phyloP scores from a whole-genome alignment of 2,329 filamentous ascomycete species.

The Penicillium brasilianum region DNA sequence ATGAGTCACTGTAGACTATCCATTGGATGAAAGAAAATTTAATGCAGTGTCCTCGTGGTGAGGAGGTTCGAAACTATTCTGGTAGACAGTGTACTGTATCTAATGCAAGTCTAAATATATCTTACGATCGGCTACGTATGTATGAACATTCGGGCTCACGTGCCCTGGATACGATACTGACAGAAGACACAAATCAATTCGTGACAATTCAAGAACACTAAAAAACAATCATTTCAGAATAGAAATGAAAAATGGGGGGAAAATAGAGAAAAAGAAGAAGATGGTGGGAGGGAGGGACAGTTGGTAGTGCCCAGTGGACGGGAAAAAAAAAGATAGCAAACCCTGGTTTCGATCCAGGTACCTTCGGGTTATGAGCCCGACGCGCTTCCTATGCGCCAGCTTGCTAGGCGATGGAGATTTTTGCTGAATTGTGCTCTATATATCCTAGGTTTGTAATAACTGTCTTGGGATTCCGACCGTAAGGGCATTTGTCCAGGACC shows the following conservation, averaged over 20 bases:
- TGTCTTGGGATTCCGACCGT: too few species aligned
- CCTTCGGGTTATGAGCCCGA: constrained; percentile 14
- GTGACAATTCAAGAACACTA: not conserved
- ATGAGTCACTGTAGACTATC: too few species aligned
- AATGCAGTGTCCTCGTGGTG: too few species aligned
- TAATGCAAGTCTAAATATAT: too few species aligned
- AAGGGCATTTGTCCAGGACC: too few species aligned
- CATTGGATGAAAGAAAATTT: too few species aligned
- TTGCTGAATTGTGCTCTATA: not conserved
- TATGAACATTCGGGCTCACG: too few species aligned
- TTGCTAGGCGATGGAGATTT: not conserved
- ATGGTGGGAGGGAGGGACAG: not conserved
- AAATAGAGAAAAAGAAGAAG: not conserved
- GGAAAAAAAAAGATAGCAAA: constrained; percentile 9
- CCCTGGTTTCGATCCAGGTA: constrained; percentile 14
- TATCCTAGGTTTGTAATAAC: too few species aligned
- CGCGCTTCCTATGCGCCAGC: constrained; percentile 14
- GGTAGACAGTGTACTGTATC: too few species aligned
- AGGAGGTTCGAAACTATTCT: too few species aligned
- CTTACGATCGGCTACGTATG: not conserved
- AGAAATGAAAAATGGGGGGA: not conserved
- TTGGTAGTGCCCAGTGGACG: not conserved
- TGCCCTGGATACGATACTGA: too few species aligned
- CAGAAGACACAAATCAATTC: too few species aligned
- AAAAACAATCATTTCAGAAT: not conserved